A percentile compares a stretch with the other conserved stretches of the same genome.
Conservation (phyloP, 2,329 filamentous ascomycete species). For the Pestalotiopsis sp. region DNA sequence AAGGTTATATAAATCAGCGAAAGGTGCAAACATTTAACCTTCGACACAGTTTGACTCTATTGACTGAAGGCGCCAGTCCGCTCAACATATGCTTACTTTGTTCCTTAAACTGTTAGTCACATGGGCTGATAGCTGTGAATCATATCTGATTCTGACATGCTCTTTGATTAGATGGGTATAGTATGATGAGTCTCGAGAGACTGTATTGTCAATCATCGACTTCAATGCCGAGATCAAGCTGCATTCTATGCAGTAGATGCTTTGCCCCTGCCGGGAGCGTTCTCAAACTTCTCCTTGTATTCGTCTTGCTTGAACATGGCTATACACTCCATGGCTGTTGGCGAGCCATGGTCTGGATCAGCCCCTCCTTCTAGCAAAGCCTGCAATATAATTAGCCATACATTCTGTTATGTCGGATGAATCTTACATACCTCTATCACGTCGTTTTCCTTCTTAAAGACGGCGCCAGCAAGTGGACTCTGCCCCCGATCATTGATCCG, state of each 20-base stretch:
- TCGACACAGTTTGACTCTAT: too few species aligned
- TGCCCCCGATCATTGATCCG: slow-evolving; percentile 68
- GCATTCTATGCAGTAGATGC: slow-evolving; percentile 16
- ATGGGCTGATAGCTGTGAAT: too few species aligned
- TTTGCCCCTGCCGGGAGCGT: slow-evolving; percentile 49
- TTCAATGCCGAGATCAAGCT: too few species aligned
- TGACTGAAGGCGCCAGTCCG: too few species aligned
- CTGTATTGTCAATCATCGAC: too few species aligned
- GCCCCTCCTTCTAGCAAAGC: slow-evolving; percentile 53
- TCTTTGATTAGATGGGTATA: too few species aligned
- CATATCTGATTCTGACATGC: too few species aligned
- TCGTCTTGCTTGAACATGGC: slow-evolving; percentile 53
- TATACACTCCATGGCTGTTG: slow-evolving; percentile 50
- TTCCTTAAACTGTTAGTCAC: too few species aligned
- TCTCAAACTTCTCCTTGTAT: slow-evolving; percentile 52
- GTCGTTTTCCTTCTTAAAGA: slow-evolving; percentile 70
- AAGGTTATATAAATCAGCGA: too few species aligned
- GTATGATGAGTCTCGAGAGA: too few species aligned
- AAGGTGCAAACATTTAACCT: too few species aligned
- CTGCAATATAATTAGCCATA: slow-evolving; percentile 25
- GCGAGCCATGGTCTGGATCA: slow-evolving; percentile 54
- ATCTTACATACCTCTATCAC: slow-evolving; percentile 54
- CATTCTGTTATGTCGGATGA: background rate
- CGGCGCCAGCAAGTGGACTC: slow-evolving; percentile 69
- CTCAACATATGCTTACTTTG: too few species aligned